Base-by-base conservation (phyloP, 192 early-diverging fungal genomes). In the Neocallimastix lanati region DNA sequence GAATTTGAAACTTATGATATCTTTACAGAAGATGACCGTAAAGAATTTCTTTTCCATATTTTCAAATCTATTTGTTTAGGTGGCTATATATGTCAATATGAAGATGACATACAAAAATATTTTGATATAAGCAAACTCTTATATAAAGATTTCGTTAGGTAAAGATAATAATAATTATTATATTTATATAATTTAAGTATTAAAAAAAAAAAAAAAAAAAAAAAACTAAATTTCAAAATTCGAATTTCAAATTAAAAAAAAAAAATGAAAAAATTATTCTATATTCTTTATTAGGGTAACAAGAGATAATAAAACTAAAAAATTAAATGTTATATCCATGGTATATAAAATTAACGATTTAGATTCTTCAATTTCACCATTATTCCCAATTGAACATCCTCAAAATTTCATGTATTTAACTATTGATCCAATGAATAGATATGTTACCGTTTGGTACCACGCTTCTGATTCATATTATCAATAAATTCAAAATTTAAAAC, bases 391-490 rank as follows among this genome's bases (percentile, higher is more conserved):
- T 28, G 33, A 82, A 58, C 89, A 90, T 77, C 86, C 85, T 29
- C 89, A 90, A 85, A 90, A 90, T 81, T 90, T 90, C 81, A 84
- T 83, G 76, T 85, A 86, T 77, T 77, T 90, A 28, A 83, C 78
- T 33, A 82, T 90, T 27, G 87, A 90, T 80, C 84, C 87, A 13
- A 3, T 83, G 27, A 81, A 80, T 40, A 35, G 87, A 58, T 78
- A 81, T 67, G 85, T 87, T 13, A 85, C 84, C n/a, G 79, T 89
- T 29, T 84, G 85, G 76, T 90, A 90, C 76, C 89, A 90, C 81
- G 87, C 88, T 4, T 85, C 85, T 29, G 83, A 85, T 76, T 67
- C 29, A 1, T 89, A 85, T 79, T 89, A 86, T 81, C 78, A 40
- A 76, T 12, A 29, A 76, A 7, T 29, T 12, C 29, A 18, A n/a